Evolutionary conservation across 2,329 filamentous ascomycete genomes (phyloP).

Genomic region (Blastomyces silverae): DNA sequence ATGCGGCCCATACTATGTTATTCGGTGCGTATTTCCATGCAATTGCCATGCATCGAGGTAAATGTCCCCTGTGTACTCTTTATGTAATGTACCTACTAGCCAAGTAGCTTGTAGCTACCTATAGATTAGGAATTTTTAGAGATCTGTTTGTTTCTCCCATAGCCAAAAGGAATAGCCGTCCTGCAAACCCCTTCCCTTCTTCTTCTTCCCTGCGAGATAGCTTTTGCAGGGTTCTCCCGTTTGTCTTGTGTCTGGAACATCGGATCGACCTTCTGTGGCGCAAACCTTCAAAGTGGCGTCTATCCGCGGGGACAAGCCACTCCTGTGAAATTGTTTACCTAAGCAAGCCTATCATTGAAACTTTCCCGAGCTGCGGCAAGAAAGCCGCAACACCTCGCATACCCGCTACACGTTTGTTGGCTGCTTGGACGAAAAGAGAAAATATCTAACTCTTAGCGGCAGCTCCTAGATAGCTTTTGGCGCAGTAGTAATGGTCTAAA

Average conservation of each 20-base stretch:
- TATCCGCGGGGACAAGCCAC: not conserved
- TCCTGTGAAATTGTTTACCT: not conserved
- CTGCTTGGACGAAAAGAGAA: not conserved
- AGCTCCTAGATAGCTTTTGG: not conserved
- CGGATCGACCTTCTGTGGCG: not conserved
- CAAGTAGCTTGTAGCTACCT: too few relatives aligned
- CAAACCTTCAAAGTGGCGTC: not conserved
- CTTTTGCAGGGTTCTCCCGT: not conserved
- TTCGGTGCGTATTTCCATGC: not conserved
- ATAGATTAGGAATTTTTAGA: not conserved
- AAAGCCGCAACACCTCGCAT: not conserved
- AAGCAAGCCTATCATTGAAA: not conserved
- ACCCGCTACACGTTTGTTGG: not conserved
- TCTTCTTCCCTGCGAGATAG: too few relatives aligned
- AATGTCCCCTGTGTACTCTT: too few relatives aligned
- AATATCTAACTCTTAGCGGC: not conserved
- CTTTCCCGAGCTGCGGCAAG: not conserved
- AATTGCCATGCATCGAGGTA: not conserved
- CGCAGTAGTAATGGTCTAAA: not conserved
- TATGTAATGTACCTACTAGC: too few relatives aligned
- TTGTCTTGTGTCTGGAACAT: not conserved
- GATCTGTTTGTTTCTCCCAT: not conserved
- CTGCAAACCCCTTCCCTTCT: too few relatives aligned
- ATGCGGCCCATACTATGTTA: too few relatives aligned
- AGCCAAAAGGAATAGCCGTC: not conserved